Conservation (phyloP, 176 grass and related monocot genomes). For the Juncus effusus region DNA sequence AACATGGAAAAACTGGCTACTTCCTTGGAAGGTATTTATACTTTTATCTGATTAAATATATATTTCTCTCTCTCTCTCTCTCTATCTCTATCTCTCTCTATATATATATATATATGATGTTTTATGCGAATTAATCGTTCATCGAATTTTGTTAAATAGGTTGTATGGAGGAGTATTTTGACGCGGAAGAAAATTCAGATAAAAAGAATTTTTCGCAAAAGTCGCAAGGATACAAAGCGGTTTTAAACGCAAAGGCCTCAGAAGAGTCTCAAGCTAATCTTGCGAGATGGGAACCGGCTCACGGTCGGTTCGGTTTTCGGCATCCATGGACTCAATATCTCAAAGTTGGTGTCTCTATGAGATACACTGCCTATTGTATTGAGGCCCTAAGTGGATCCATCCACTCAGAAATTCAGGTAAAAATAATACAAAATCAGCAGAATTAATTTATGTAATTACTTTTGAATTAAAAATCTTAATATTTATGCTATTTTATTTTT, state of each 20-base stretch:
- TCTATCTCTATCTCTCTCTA: too few relatives aligned
- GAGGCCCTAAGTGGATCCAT: slow-evolving; percentile 61
- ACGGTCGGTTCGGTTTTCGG: slow-evolving; percentile 67
- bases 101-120: not conserved
- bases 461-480: not conserved
- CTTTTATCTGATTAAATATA: not conserved
- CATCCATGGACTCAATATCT: slow-evolving; percentile 80
- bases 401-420: slow-evolving; percentile 44
- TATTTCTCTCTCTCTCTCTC: not conserved
- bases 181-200: not conserved
- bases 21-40: slow-evolving; percentile 44
- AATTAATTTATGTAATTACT: too few relatives aligned
- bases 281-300: slow-evolving; percentile 78
- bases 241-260: slow-evolving; percentile 81
- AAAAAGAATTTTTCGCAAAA: slow-evolving; percentile 21
- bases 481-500: not conserved
- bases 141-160: slow-evolving; percentile 24
- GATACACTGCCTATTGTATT: slow-evolving; percentile 82
- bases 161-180: slow-evolving; percentile 63
- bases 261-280: slow-evolving; percentile 92
- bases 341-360: slow-evolving; percentile 64
- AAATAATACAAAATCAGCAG: not conserved
- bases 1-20: slow-evolving; percentile 85
- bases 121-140: not conserved
- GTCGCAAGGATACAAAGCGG: slow-evolving; percentile 66